phyloP scores from a whole-genome alignment of 2,329 filamentous ascomycete species.

The Aureobasidium zeae region DNA sequence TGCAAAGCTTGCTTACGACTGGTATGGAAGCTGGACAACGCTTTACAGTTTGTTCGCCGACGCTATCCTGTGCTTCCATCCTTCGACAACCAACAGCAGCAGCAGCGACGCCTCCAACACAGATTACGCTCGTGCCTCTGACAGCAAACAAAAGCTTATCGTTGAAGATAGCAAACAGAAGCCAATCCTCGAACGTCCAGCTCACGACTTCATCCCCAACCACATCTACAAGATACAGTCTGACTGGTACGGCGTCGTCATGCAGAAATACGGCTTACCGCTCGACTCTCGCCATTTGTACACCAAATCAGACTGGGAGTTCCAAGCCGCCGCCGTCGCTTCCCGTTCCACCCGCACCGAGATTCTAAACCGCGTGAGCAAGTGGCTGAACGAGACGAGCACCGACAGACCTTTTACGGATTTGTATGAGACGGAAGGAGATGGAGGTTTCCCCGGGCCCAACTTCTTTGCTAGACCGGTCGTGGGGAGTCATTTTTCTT shows the following conservation, averaged over 20 bases:
- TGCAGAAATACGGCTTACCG: slow-evolving; percentile 73
- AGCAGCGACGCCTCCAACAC: slow-evolving; percentile 13
- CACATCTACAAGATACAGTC: slow-evolving; percentile 71
- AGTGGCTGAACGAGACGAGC: slow-evolving; percentile 74
- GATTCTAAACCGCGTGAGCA: slow-evolving; percentile 64
- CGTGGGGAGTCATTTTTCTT: slow-evolving; percentile 77
- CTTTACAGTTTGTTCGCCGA: slow-evolving; percentile 82
- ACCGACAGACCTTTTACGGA: slow-evolving; percentile 72
- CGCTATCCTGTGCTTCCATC: slow-evolving; percentile 70
- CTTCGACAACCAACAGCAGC: slow-evolving; percentile 35
- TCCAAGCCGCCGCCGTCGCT: slow-evolving; percentile 74
- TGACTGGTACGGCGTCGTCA: slow-evolving; percentile 68
- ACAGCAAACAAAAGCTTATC: slow-evolving; percentile 14
- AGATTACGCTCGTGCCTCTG: slow-evolving; percentile 4
- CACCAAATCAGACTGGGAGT: slow-evolving; percentile 86
- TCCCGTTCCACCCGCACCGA: slow-evolving; percentile 57
- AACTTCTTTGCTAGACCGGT: slow-evolving; percentile 76
- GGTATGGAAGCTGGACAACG: slow-evolving; percentile 73
- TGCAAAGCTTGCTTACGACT: slow-evolving; percentile 70
- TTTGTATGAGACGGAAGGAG: slow-evolving; percentile 69
- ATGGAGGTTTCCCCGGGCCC: slow-evolving; percentile 63
- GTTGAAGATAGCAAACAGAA: slow-evolving; percentile 8
- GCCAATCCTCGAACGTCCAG: slow-evolving; percentile 22
- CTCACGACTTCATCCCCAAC: slow-evolving; percentile 55
- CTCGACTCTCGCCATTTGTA: slow-evolving; percentile 76